Base-by-base conservation (phyloP, 2,329 filamentous ascomycete species). In the Microascus cirrosus region DNA sequence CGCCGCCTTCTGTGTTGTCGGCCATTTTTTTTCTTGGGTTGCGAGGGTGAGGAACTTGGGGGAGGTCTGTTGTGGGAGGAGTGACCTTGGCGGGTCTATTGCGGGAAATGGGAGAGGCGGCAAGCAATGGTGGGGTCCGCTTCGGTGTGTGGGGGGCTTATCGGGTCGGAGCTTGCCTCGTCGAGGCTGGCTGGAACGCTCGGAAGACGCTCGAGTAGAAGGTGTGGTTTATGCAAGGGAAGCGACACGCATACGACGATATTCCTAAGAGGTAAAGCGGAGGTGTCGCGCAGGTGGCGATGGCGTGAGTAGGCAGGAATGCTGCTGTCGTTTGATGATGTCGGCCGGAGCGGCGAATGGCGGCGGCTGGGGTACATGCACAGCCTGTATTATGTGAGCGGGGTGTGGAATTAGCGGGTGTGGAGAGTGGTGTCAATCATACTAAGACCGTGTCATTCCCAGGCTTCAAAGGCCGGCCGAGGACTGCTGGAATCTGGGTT, bases 1-100 rank as follows among this genome's bases (percentile, higher is more conserved):
- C 78, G 65, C 76, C 71, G 68, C 81, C 82, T 71, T 89, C 86
- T 69, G 86, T 80, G 85, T 89, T 89, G 64, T 61, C 66, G 68
- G 62, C 55, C 35, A 60, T 59, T 24, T 59, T 62, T 20, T 28
- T 4, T n/a, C 6, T 48, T 6, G 45, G n/a, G n/a, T 24, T 5
- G n/a, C 12, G 22, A 22, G 22, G 45, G 45, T 6, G 45, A 50
- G 3, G 20, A 20, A 24, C 20, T 12, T n/a, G 20, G 11, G n/a
- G 57, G 36, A 61, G 60, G 36, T 60, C 54, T 45, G 62, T 57
- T 50, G 63, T 59, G 53, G 62, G 57, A 42, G 64, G 59, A 25
- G 18, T 6, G 52, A 32, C 15, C 18, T 54, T 54, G 52, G 6
- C 24, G 15, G 28, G 22, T 34, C n/a, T 34, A 20, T 54, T 8